Base-by-base conservation (phyloP, 768 basidiomycete genomes). In the Leccinum obscurum region DNA sequence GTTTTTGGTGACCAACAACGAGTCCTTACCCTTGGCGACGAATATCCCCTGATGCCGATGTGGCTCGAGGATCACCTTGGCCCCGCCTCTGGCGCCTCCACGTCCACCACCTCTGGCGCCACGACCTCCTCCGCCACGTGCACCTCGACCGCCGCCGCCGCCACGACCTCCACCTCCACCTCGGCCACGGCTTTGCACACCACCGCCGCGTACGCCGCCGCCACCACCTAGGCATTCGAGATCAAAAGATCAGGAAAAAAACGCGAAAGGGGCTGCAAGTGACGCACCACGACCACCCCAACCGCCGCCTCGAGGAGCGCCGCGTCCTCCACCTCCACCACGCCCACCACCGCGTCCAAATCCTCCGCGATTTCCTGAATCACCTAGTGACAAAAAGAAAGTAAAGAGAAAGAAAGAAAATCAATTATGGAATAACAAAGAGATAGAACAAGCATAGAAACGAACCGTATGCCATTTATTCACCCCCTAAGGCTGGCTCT, bases 21-120 rank as follows among this genome's bases (percentile, higher is more conserved):
- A 89, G 70, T 98, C 97, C 78, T 99, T 98, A 75, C 95, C 95
- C 75, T 92, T 92, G 60, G 97, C 97, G 70, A 99, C 90, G 80
- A 98, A 99, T 55, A 99, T 85, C 54, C 97, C 97, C 35, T 86
- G 77, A 75, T 99, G 97, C 71, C 90, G 83, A 80, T 99, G 97
- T 0, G 96, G 95, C 75, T 98, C 95, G 63, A 99, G 80, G 64
- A 96, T 86, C 55, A 94, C 93, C 66, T 90, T 93, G 39, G 93
- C 79, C 2, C 93, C 94, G 24, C 95, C 95, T 64, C 76, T 83
- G 3, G 84, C 87, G 11, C 93, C 92, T 3, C 90, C 87, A 13
- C 86, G 74, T 11, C 83, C 87, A 6, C 88, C 87, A 1, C 86
- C 72, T 14, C 83, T 76, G n/a, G 85, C 83, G 6, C 83, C 78